Percentiles rank a stretch among this genome's conserved stretches.
These are phyloP conservation scores for Yamadazyma membranifaciens DNA, from an alignment of 1,139 yeast genomes.

Conservation along the genomic window DNA sequence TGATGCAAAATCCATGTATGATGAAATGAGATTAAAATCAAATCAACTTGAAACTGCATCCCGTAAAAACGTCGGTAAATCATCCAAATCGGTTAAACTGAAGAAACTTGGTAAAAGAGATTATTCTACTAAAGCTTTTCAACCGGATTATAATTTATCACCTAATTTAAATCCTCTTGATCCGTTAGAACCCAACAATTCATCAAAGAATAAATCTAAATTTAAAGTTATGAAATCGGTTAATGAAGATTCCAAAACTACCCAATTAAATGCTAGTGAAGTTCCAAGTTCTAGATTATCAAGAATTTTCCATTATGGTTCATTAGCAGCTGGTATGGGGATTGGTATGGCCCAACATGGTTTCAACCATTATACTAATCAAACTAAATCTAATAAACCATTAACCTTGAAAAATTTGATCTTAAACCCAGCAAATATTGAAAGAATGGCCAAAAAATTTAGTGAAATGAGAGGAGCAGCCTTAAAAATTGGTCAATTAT, in stretches of 20 bases:
- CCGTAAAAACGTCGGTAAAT: not conserved
- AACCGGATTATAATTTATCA: slow-evolving; percentile 4
- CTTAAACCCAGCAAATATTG: slow-evolving; percentile 79
- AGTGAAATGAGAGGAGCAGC: slow-evolving; percentile 99
- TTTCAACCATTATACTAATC: slow-evolving; percentile 60
- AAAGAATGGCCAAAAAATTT: slow-evolving; percentile 81
- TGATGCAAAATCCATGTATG: slow-evolving; percentile 3
- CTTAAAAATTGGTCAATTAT: slow-evolving; percentile 89
- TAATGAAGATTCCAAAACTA: slow-evolving; percentile 5
- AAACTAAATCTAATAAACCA: slow-evolving; percentile 33
- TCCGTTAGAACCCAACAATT: slow-evolving; percentile 1
- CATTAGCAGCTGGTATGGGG: slow-evolving; percentile 90
- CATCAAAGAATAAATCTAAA: not conserved
- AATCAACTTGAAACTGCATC: not conserved
- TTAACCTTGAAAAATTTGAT: slow-evolving; percentile 62
- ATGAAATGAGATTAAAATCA: slow-evolving; percentile 3
- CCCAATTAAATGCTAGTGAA: slow-evolving; percentile 40
- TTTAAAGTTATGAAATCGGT: slow-evolving; percentile 10
- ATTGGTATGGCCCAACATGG: slow-evolving; percentile 82
- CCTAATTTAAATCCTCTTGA: slow-evolving; percentile 13
- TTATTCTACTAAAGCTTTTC: slow-evolving; percentile 15
- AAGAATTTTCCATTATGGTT: slow-evolving; percentile 88
- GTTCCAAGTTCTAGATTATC: slow-evolving; percentile 88
- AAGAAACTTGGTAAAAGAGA: slow-evolving; percentile 6
- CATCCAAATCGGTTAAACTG: not conserved